These are phyloP conservation scores for Colletotrichum sp. DNA, from an alignment of 2,329 filamentous ascomycete species.

Conservation along the genomic window DNA sequence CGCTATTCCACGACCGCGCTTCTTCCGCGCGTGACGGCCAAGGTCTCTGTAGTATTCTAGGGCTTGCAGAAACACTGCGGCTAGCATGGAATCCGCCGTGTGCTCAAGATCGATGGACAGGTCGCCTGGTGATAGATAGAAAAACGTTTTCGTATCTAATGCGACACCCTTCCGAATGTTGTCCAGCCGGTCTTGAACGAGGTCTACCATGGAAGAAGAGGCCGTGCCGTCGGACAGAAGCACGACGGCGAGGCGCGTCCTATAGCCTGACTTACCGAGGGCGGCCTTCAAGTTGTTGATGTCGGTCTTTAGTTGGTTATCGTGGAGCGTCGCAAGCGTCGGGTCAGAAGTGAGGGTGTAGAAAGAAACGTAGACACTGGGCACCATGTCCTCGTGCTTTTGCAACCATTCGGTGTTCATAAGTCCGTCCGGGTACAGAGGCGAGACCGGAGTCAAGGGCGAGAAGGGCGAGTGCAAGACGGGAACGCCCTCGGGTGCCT, in stretches of 20 bases:
- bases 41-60: slow-evolving; percentile 94
- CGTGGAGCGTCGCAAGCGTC: slow-evolving; percentile 76
- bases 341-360: slow-evolving; percentile 78
- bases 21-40: slow-evolving; percentile 89
- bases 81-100: slow-evolving; percentile 76
- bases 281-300: slow-evolving; percentile 78
- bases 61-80: slow-evolving; percentile 74
- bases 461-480: slow-evolving; percentile 91
- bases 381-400: slow-evolving; percentile 87
- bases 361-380: slow-evolving; percentile 81
- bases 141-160: slow-evolving; percentile 83
- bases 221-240: slow-evolving; percentile 72
- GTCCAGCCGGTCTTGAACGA: slow-evolving; percentile 71
- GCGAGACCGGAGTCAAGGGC: slow-evolving; percentile 82
- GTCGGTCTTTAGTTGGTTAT: slow-evolving; percentile 87
- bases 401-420: slow-evolving; percentile 82
- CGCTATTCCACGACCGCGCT: slow-evolving; percentile 78
- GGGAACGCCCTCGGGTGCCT: slow-evolving; percentile 50
- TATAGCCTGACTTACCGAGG: slow-evolving; percentile 74
- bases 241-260: slow-evolving; percentile 77
- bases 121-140: slow-evolving; percentile 79
- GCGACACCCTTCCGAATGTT: slow-evolving; percentile 80
- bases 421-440: slow-evolving; percentile 88
- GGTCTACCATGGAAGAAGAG: slow-evolving; percentile 60
- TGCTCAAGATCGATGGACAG: slow-evolving; percentile 74